Evolutionary conservation across 345 rosid species (phyloP).

Genomic region (Sisymbrium irio): DNA sequence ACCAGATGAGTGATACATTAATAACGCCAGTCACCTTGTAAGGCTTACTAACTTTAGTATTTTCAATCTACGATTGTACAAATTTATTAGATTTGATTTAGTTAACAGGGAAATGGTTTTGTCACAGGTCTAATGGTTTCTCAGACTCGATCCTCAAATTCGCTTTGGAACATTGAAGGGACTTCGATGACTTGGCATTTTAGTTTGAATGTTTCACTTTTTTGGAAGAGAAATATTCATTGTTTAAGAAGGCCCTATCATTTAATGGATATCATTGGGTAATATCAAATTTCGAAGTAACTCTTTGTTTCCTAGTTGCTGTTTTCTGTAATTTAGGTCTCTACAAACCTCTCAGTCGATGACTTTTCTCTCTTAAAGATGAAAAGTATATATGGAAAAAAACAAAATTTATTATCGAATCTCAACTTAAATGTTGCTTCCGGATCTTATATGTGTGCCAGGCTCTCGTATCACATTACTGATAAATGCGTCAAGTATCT

Average conservation of each 20-base stretch:
- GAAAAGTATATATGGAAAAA: conserved; percentile 10
- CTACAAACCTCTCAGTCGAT: conserved; percentile 12
- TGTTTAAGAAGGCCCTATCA: conserved; percentile 13
- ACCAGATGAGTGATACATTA: conserved; percentile 42
- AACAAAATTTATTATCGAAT: background rate
- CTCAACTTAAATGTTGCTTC: background rate
- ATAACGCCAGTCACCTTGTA: conserved; percentile 26
- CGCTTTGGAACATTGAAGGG: conserved; percentile 23
- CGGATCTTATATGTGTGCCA: conserved; percentile 6
- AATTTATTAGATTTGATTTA: background rate
- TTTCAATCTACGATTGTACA: background rate
- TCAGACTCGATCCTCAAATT: background rate
- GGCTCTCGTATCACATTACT: background rate
- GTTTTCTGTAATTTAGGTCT: conserved; percentile 30
- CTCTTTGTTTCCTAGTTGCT: conserved; percentile 19
- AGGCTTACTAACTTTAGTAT: background rate
- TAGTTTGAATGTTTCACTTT: conserved; percentile 12
- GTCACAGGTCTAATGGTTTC: conserved; percentile 26
- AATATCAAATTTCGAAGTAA: conserved; percentile 1
- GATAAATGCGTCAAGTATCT: background rate
- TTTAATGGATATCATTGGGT: conserved; percentile 24
- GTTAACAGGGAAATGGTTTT: background rate
- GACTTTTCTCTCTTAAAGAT: conserved; percentile 9
- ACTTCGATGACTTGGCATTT: conserved; percentile 11
- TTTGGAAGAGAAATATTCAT: conserved; percentile 21